Evolutionary conservation across 306 rosid species (phyloP).

Genomic region (Sechiopsis laciniata): DNA sequence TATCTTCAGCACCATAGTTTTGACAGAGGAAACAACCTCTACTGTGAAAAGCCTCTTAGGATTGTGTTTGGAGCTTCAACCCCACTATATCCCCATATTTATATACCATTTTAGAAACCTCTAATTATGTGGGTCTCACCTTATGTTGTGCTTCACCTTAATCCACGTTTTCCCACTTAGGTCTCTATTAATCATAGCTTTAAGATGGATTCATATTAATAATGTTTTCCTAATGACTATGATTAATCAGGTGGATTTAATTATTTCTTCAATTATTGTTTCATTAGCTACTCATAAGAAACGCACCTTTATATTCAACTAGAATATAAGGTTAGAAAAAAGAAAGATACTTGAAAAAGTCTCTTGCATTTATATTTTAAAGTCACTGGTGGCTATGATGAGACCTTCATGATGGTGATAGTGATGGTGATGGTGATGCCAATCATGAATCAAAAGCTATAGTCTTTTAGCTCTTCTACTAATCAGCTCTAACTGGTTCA

Average conservation of each 20-base stretch:
- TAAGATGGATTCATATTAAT: slow-evolving; percentile 17
- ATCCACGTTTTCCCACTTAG: slow-evolving; percentile 24
- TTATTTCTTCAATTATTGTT: slow-evolving; percentile 23
- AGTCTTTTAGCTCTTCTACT: slow-evolving; percentile 12
- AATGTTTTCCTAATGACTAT: slow-evolving; percentile 18
- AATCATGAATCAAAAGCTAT: slow-evolving; percentile 20
- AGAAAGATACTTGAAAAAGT: slow-evolving; percentile 22
- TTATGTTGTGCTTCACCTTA: slow-evolving; percentile 11
- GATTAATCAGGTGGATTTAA: slow-evolving; percentile 20
- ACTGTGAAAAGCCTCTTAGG: not conserved
- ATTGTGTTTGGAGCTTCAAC: slow-evolving; percentile 20
- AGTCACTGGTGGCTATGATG: slow-evolving; percentile 24
- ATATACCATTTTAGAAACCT: slow-evolving; percentile 17
- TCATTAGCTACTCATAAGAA: slow-evolving; percentile 23
- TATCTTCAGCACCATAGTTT: slow-evolving; percentile 49
- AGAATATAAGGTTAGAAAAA: slow-evolving; percentile 22
- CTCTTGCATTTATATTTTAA: slow-evolving; percentile 21
- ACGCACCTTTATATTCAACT: slow-evolving; percentile 21
- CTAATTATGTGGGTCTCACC: slow-evolving; percentile 20
- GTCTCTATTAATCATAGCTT: slow-evolving; percentile 19
- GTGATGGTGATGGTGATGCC: slow-evolving; percentile 24
- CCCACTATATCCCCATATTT: slow-evolving; percentile 2
- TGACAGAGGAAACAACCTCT: slow-evolving; percentile 14
- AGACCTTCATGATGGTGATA: slow-evolving; percentile 20
- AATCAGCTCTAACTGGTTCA: slow-evolving; percentile 1